A percentile compares a stretch with the other conserved stretches of the same genome.
These are phyloP conservation scores for Coelastrella sp. DNA, from an alignment of 139 green algal species.

Conservation along the genomic window DNA sequence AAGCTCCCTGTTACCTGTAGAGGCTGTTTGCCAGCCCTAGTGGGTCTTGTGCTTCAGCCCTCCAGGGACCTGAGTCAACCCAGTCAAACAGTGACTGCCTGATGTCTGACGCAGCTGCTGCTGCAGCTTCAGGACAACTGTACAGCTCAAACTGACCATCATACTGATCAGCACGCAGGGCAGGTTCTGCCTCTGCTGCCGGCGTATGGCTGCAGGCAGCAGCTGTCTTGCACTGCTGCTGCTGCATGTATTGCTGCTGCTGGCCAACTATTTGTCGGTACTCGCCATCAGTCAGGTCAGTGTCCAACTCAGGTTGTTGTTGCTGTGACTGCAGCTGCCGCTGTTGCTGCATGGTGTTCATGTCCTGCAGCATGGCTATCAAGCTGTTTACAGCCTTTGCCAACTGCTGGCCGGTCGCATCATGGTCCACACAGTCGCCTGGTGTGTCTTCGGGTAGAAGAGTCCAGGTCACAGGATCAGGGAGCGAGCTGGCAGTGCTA, in stretches of 20 bases:
- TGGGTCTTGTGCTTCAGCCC: not conserved
- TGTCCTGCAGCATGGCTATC: conserved; percentile 29
- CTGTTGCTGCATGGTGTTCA: not conserved
- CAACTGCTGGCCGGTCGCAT: not conserved
- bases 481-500: not conserved
- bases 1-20: not conserved
- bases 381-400: not conserved
- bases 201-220: no score
- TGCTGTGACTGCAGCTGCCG: conserved; percentile 18
- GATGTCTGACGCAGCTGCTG: not conserved
- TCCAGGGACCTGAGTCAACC: conserved; percentile 24
- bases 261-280: not conserved
- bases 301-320: not conserved
- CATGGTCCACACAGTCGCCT: not conserved
- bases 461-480: not conserved
- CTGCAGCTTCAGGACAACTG: conserved; percentile 27
- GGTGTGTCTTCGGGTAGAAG: not conserved
- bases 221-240: not conserved
- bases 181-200: conserved; percentile 3
- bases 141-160: conserved; percentile 37
- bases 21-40: not conserved
- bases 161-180: not conserved
- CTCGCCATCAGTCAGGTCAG: not conserved
- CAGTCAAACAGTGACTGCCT: conserved; percentile 33
- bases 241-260: conserved; percentile 5